These are phyloP conservation scores for Micromonas pusilla DNA, from an alignment of 139 green algal genomes.

Conservation along the genomic window DNA sequence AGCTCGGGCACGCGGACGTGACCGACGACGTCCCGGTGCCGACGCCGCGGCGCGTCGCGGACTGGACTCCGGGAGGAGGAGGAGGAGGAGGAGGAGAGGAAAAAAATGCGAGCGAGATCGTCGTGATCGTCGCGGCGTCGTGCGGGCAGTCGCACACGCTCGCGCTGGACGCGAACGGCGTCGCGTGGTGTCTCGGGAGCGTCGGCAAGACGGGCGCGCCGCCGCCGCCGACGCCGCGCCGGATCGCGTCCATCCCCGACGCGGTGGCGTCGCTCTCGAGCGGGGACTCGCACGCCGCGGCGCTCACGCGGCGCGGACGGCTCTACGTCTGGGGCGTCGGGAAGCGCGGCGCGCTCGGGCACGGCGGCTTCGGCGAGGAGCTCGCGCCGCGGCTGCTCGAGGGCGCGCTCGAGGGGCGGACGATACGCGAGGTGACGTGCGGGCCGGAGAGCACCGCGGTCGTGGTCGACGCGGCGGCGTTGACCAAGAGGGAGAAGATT, in stretches of 20 bases:
- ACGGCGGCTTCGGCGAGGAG: constrained; percentile 2
- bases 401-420: not conserved
- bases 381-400: not conserved
- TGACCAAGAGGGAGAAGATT: not conserved
- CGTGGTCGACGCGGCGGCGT: not conserved
- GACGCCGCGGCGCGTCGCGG: not conserved
- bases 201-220: not conserved
- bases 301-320: not conserved
- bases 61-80: not conserved
- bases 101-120: not conserved
- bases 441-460: not conserved
- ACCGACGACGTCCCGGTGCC: not conserved
- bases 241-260: not conserved
- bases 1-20: not conserved
- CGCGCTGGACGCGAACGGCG: constrained; percentile 34
- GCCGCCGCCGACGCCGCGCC: not conserved
- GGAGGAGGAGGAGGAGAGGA: not conserved
- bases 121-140: not conserved
- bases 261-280: not conserved
- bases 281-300: constrained; percentile 22
- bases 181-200: constrained; percentile 30
- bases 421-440: not conserved
- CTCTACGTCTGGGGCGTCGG: constrained; percentile 23
- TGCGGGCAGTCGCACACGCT: constrained; percentile 41
- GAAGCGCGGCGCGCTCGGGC: constrained; percentile 12